Percentiles rank a stretch among this genome's conserved stretches.
Conservation (phyloP, 257 asterid species). For the Solanum chmielewskii region DNA sequence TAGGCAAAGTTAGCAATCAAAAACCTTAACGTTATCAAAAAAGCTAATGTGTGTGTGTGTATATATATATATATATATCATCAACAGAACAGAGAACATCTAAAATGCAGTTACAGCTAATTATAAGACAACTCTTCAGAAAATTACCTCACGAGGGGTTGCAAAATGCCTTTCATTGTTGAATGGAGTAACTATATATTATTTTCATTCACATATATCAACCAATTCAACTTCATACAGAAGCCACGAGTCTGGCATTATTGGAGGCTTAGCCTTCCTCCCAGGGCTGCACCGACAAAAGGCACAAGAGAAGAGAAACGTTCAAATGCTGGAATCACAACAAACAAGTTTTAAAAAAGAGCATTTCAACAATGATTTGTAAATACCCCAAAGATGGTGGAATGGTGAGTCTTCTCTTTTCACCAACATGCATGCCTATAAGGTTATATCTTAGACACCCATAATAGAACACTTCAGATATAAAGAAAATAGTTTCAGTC, state of each 20-base stretch:
- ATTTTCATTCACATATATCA: not conserved
- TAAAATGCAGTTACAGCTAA: not conserved
- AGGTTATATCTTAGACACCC: not conserved
- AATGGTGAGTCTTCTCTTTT: conserved; percentile 47
- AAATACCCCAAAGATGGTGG: conserved; percentile 68
- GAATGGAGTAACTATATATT: not conserved
- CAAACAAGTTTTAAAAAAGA: not conserved
- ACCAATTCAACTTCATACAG: conserved; percentile 3
- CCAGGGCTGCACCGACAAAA: not conserved
- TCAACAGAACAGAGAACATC: not conserved
- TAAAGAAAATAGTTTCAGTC: not conserved
- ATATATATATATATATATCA: not conserved
- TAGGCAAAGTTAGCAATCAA: not conserved
- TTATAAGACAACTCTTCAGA: not conserved
- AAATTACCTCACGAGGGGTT: not conserved
- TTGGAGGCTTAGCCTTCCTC: not conserved
- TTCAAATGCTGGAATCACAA: not conserved
- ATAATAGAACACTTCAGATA: not conserved
- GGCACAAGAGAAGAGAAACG: not conserved
- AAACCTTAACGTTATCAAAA: not conserved
- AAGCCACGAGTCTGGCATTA: conserved; percentile 1
- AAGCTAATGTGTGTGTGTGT: not conserved
- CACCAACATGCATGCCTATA: conserved; percentile 67
- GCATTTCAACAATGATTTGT: not conserved
- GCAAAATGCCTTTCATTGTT: not conserved